Percentiles rank a stretch among this genome's conserved stretches.
phyloP scores from a whole-genome alignment of 2,329 filamentous ascomycete species.

The Colletotrichum eleusines region DNA sequence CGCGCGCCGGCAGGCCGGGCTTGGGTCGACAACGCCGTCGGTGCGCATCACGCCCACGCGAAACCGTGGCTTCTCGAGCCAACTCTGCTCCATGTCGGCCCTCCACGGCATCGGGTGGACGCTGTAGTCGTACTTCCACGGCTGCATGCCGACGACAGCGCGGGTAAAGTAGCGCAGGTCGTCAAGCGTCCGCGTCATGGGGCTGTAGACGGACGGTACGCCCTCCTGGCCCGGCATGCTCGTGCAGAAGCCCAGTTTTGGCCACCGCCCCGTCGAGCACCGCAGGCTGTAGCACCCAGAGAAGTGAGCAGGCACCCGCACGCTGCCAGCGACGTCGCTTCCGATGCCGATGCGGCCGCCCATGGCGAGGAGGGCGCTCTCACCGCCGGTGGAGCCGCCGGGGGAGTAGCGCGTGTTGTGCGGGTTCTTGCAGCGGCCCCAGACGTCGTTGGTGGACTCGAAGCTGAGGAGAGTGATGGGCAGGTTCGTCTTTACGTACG shows the following conservation, averaged over 20 bases:
- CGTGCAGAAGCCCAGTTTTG: constrained; percentile 84
- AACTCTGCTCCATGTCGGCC: constrained; percentile 68
- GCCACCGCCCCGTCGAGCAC: constrained; percentile 92
- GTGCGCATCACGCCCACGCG: constrained; percentile 82
- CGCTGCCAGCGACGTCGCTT: constrained; percentile 90
- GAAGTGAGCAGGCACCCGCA: constrained; percentile 88
- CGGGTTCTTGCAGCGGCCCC: constrained; percentile 86
- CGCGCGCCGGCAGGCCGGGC: constrained; percentile 84
- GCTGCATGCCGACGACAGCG: constrained; percentile 81
- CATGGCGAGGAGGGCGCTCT: constrained; percentile 83
- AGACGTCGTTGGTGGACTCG: constrained; percentile 82
- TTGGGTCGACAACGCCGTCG: constrained; percentile 86
- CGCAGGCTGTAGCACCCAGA: constrained; percentile 88
- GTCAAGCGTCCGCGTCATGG: constrained; percentile 88
- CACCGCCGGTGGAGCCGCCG: constrained; percentile 89
- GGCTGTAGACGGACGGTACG: constrained; percentile 88
- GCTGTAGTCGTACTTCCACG: constrained; percentile 89
- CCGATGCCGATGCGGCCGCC: constrained; percentile 90
- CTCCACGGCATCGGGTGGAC: constrained; percentile 90
- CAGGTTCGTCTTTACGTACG: constrained; percentile 92
- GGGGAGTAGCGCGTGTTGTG: constrained; percentile 88
- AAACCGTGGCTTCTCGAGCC: constrained; percentile 71
- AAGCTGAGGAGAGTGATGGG: constrained; percentile 90
- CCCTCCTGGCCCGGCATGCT: constrained; percentile 95
- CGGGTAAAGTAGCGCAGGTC: constrained; percentile 89